phyloP scores from a whole-genome alignment of 1,284 basidiomycete species.

The Malassezia equina region DNA sequence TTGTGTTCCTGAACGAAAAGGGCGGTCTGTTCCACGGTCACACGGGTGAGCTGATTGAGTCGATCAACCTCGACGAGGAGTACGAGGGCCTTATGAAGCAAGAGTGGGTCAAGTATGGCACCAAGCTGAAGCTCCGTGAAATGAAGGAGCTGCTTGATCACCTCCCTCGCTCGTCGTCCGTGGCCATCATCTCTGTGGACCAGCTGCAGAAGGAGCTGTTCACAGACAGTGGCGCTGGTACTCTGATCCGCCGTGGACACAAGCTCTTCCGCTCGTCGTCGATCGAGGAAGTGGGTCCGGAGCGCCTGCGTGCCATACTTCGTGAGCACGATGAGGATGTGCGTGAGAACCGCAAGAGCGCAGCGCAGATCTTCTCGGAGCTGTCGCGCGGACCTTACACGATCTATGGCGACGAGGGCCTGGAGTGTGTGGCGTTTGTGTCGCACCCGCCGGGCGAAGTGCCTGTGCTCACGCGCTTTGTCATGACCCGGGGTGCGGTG shows the following conservation, averaged over 20 bases:
- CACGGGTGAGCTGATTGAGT: slow-evolving; percentile 56
- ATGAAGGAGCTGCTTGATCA: slow-evolving; percentile 98
- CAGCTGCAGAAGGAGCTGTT: slow-evolving; percentile 95
- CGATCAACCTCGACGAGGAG: slow-evolving; percentile 98
- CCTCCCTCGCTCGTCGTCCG: slow-evolving; percentile 91
- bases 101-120: slow-evolving; percentile 99
- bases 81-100: slow-evolving; percentile 95
- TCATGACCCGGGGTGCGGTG: slow-evolving; percentile 74
- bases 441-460: slow-evolving; percentile 79
- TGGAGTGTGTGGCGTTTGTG: slow-evolving; percentile 89
- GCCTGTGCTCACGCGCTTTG: slow-evolving; percentile 84
- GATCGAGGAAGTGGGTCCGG: slow-evolving; percentile 75
- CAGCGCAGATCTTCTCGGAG: slow-evolving; percentile 75
- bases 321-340: slow-evolving; percentile 91
- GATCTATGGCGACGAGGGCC: slow-evolving; percentile 92
- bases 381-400: slow-evolving; percentile 64
- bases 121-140: slow-evolving; percentile 96
- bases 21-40: slow-evolving; percentile 96
- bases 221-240: slow-evolving; percentile 94
- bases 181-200: slow-evolving; percentile 90
- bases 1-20: slow-evolving; percentile 97
- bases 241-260: slow-evolving; percentile 92
- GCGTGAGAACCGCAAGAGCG: slow-evolving; percentile 68
- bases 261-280: slow-evolving; percentile 83
- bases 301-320: slow-evolving; percentile 58